Evolutionary conservation across 805 yeast species (phyloP).

Genomic region (Zygosaccharomyces kombuchaensis): DNA sequence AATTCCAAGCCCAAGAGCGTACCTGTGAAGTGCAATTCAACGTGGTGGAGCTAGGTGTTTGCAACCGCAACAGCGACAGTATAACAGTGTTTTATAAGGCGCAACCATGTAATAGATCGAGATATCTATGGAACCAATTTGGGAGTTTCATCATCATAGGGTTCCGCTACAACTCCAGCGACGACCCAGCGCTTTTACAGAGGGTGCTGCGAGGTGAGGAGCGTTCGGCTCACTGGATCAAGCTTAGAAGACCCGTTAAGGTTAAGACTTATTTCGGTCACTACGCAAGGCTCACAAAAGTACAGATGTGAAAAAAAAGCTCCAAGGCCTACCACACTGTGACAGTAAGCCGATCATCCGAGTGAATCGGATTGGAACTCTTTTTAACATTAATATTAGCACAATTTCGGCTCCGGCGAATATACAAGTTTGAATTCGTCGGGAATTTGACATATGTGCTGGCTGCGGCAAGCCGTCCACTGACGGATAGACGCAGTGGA

Average conservation of each 20-base stretch:
- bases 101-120: constrained; percentile 4
- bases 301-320: not conserved
- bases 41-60: constrained; percentile 7
- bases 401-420: constrained; percentile 44
- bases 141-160: constrained; percentile 1
- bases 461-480: constrained; percentile 3
- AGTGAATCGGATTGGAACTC: not conserved
- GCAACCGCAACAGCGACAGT: not conserved
- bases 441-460: constrained; percentile 47
- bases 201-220: not conserved
- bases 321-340: not conserved
- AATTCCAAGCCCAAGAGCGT: constrained; percentile 9
- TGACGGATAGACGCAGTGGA: not conserved
- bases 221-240: constrained; percentile 9
- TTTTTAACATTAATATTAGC: constrained; percentile 33
- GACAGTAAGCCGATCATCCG: not conserved
- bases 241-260: constrained; percentile 7
- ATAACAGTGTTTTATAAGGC: constrained; percentile 10
- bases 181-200: not conserved
- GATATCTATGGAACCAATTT: constrained; percentile 9
- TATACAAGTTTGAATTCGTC: constrained; percentile 29
- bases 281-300: constrained; percentile 9
- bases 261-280: constrained; percentile 15
- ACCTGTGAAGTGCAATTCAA: constrained; percentile 9
- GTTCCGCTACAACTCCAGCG: constrained; percentile 1